phyloP scores from a whole-genome alignment of 441 rosid species.

The Adansonia grandidieri region DNA sequence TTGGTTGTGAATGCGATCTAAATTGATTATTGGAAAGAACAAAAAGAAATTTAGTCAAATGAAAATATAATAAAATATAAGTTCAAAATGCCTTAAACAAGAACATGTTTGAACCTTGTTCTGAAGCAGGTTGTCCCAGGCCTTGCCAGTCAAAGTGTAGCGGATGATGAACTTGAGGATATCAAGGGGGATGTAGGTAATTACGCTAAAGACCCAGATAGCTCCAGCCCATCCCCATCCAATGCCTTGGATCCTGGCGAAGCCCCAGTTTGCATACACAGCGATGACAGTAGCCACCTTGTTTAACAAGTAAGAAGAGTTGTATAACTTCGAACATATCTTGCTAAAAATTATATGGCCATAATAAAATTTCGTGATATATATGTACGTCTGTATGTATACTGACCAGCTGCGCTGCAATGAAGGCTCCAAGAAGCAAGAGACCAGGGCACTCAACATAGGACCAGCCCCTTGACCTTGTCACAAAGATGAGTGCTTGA shows the following conservation, averaged over 20 bases:
- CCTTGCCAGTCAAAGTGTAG: conserved; percentile 66
- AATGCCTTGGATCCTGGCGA: conserved; percentile 76
- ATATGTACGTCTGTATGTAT: background rate
- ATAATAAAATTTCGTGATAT: background rate
- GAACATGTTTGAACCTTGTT: conserved; percentile 49
- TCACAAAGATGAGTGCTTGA: conserved; percentile 92
- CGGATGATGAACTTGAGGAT: conserved; percentile 81
- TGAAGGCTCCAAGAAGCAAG: conserved; percentile 64
- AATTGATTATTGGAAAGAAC: background rate
- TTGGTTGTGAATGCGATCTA: conserved; percentile 84
- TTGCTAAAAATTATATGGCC: background rate
- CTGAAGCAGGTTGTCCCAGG: conserved; percentile 70
- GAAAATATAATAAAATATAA: background rate
- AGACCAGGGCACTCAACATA: conserved; percentile 74
- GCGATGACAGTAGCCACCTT: conserved; percentile 82
- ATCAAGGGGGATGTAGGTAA: conserved; percentile 84
- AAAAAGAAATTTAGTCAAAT: background rate
- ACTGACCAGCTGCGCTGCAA: conserved; percentile 78
- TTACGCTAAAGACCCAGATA: conserved; percentile 72
- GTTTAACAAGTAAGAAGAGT: background rate
- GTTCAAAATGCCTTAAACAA: background rate
- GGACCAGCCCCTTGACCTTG: conserved; percentile 91
- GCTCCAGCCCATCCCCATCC: conserved; percentile 98
- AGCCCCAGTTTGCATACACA: conserved; percentile 77
- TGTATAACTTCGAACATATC: background rate